These are phyloP conservation scores for Pseudogymnoascus sp. DNA, from an alignment of 2,329 filamentous ascomycete species.

Conservation along the genomic window DNA sequence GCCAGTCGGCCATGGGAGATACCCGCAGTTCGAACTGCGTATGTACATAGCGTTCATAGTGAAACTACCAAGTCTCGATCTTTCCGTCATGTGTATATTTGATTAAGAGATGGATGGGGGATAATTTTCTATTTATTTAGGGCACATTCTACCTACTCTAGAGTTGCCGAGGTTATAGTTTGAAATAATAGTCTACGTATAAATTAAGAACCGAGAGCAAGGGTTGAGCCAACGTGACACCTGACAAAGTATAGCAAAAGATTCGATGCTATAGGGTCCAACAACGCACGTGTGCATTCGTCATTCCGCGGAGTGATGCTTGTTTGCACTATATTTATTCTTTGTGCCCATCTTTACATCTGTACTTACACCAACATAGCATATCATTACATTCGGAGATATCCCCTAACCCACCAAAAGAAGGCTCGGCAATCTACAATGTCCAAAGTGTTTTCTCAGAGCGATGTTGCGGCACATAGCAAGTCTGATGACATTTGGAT, in stretches of 20 bases:
- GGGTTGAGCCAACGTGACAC: neutral
- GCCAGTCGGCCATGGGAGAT: neutral
- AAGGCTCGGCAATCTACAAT: constrained; percentile 42
- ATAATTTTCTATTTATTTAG: neutral
- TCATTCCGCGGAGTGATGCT: neutral
- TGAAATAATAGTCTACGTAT: neutral
- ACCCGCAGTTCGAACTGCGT: neutral
- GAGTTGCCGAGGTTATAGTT: neutral
- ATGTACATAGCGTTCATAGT: neutral
- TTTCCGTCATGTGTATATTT: neutral
- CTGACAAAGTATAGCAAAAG: neutral
- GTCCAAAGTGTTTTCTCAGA: constrained; percentile 76
- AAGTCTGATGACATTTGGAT: constrained; percentile 82
- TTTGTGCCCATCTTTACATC: neutral
- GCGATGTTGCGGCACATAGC: constrained; percentile 87
- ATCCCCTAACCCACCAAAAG: neutral
- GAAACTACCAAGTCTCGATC: neutral
- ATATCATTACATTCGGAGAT: neutral
- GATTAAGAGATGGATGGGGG: neutral
- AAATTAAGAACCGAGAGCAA: neutral
- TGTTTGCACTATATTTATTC: neutral
- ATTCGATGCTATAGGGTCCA: neutral
- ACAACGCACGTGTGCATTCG: neutral
- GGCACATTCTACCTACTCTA: neutral
- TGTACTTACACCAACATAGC: neutral